Base-by-base conservation (phyloP, 106 monocot species). In the Allium fistulosum region DNA sequence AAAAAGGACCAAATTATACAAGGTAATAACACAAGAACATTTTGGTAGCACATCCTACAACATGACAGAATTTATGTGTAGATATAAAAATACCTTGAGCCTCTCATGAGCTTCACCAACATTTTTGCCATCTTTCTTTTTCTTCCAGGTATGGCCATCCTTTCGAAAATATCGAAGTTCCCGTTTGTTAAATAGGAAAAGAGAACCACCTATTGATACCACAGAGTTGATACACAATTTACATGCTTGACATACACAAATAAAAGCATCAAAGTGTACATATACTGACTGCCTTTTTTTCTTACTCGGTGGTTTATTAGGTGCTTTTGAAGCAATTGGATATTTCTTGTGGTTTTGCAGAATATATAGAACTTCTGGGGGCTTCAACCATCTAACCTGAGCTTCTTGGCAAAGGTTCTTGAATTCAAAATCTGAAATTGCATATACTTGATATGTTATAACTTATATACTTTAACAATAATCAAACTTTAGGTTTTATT, bases 131-230 rank as follows among this genome's bases (percentile, higher is more conserved):
- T 75, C 72, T 48, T 47, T 74, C 75, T 87, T 87, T 69, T 72
- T 87, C 57, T 66, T 48, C 87, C 87, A 87, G n/a, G 13, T 60
- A 51, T 80, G 77, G 13, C 87, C 87, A 63, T 87, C 87, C 55
- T 80, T 87, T 22, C 87, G 74, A 48, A 80, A 87, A 73, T 64
- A 78, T 10, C 87, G 77, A 75, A 78, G 76, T 17, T 89, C 79
- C 69, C 89, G 92, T 9, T 70, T 66, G 75, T 97, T 97, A 78
- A 82, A 89, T 61, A 97, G 83, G 58, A 89, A 85, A 53, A 92
- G 72, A 61, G 84, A 82, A 48, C 96, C 96, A 87, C 92, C 96
- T 97, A 57, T 72, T 49, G n/a, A 61, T 56, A 71, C 70, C 61
- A 26, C 11, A 45, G 59, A 66, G 9, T 68, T 26, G 46, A 37